Percentiles rank a stretch among this genome's conserved stretches.
Evolutionary conservation across 768 basidiomycete genomes (phyloP).

Genomic region (Pleurotus platypus): DNA sequence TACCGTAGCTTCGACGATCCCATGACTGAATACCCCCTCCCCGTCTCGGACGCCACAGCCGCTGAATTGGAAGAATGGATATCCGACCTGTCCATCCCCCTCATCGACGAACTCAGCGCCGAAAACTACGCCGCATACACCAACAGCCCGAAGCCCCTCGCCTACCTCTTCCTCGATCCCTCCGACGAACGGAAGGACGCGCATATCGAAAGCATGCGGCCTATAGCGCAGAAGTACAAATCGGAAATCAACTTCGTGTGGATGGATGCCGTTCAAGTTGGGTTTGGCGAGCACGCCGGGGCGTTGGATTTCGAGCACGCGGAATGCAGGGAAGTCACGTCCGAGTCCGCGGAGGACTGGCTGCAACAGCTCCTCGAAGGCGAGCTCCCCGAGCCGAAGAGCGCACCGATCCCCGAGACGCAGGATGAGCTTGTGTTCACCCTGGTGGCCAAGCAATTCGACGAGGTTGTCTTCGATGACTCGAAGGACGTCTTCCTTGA

Average conservation of each 20-base stretch:
- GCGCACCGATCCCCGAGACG: constrained; percentile 75
- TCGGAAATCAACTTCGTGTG: constrained; percentile 94
- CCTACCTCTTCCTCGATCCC: constrained; percentile 93
- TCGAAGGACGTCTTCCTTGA: constrained; percentile 94
- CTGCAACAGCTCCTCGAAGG: constrained; percentile 66
- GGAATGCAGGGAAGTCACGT: constrained; percentile 66
- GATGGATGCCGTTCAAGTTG: constrained; percentile 75
- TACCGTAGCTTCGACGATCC: constrained; percentile 94
- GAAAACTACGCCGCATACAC: constrained; percentile 93
- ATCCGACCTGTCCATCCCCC: constrained; percentile 77
- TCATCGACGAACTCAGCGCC: constrained; percentile 88
- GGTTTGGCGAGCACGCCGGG: constrained; percentile 94
- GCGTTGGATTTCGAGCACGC: constrained; percentile 82
- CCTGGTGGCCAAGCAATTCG: constrained; percentile 87
- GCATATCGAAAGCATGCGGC: constrained; percentile 63
- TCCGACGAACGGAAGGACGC: constrained; percentile 58
- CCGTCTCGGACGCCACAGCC: constrained; percentile 48
- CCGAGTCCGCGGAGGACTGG: constrained; percentile 54
- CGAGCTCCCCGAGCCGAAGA: constrained; percentile 85
- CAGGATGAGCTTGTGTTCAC: constrained; percentile 82
- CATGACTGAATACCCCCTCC: constrained; percentile 60
- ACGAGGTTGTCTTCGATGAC: constrained; percentile 81
- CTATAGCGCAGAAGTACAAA: constrained; percentile 79
- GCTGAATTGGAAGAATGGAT: constrained; percentile 76
- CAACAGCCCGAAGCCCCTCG: constrained; percentile 77